These are phyloP conservation scores for Sarcocystis neurona DNA, from an alignment of 169 alveolate genomes.

Conservation along the genomic window DNA sequence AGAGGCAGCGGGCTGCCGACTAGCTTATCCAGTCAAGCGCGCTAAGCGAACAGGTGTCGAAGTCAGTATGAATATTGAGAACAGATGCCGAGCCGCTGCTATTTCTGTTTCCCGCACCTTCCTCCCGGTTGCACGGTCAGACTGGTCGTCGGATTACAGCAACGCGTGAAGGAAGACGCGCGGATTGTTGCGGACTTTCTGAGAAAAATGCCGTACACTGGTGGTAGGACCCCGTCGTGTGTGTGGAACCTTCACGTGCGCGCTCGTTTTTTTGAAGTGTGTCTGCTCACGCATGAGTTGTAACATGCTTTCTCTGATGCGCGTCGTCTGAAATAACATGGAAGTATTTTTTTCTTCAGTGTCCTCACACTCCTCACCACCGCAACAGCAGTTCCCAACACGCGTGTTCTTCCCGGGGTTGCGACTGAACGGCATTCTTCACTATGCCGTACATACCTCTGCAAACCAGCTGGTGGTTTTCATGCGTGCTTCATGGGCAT, in stretches of 20 bases:
- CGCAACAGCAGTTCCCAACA: not conserved
- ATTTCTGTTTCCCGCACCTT: no score
- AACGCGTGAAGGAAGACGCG: no score
- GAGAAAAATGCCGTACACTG: not conserved
- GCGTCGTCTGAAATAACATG: not conserved
- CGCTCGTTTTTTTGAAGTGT: not conserved
- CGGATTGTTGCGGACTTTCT: not conserved
- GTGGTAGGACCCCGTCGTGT: not conserved
- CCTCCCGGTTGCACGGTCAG: no score
- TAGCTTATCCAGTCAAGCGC: no score
- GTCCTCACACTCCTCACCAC: not conserved
- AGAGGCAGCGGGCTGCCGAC: no score
- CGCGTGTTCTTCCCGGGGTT: not conserved
- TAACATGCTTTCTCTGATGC: not conserved
- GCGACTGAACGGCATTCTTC: not conserved
- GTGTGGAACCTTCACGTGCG: not conserved
- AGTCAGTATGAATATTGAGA: no score
- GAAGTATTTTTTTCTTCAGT: not conserved
- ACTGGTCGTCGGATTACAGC: no score
- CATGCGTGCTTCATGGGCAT: no score
- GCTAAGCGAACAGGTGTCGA: no score
- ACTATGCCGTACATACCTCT: no score
- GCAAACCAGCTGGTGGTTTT: no score
- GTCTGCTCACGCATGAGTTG: not conserved
- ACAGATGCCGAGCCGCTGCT: no score